Percentiles rank a stretch among this genome's conserved stretches.
phyloP scores from a whole-genome alignment of 2,329 filamentous ascomycete genomes.

The Tolypocladium tropicale region DNA sequence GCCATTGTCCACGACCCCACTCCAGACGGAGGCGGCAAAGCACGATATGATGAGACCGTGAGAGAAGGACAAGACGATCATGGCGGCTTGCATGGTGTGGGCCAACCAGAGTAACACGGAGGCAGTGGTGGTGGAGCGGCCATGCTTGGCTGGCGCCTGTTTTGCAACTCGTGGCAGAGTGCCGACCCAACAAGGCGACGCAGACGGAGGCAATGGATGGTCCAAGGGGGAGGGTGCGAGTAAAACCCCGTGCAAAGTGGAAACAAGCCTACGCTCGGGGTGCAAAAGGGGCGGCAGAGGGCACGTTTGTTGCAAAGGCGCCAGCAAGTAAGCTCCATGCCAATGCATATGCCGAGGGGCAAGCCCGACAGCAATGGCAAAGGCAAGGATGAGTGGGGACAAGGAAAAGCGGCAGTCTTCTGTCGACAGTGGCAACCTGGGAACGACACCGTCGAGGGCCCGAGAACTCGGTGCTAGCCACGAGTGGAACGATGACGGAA shows the following conservation, averaged over 20 bases:
- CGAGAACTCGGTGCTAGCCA: conserved; percentile 7
- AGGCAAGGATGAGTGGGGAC: neutral
- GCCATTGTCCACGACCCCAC: conserved; percentile 28
- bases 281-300: neutral
- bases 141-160: conserved; percentile 4
- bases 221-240: conserved; percentile 11
- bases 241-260: conserved; percentile 5
- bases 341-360: conserved; percentile 30
- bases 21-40: conserved; percentile 17
- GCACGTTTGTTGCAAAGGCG: neutral
- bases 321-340: conserved; percentile 5
- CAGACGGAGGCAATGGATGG: conserved; percentile 2
- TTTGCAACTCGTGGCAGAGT: neutral
- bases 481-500: conserved; percentile 4
- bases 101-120: conserved; percentile 17
- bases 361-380: neutral
- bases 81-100: conserved; percentile 24
- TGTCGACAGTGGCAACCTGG: conserved; percentile 7
- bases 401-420: neutral
- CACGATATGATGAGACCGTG: conserved; percentile 16
- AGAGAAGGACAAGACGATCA: conserved; percentile 20
- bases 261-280: neutral
- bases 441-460: conserved; percentile 15
- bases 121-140: conserved; percentile 9
- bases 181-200: conserved; percentile 5